Evolutionary conservation across 2,329 filamentous ascomycete genomes (phyloP).

Genomic region (Xenoacremonium recifei): DNA sequence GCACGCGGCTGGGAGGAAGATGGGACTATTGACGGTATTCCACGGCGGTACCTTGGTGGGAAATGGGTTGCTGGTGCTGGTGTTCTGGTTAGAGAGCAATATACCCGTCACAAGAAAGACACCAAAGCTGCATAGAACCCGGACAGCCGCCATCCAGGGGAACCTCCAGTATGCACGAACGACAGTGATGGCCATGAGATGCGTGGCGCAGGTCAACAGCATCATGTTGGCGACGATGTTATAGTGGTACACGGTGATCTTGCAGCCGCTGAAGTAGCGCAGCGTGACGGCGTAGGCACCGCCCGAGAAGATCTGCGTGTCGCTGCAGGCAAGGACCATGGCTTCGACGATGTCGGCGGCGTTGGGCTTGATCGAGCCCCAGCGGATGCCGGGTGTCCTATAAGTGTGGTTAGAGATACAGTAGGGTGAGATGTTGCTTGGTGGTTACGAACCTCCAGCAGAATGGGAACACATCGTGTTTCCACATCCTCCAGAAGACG

Average conservation of each 20-base stretch:
- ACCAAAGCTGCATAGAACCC: conserved; percentile 8
- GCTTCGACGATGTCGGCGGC: conserved; percentile 8
- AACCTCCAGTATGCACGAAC: conserved; percentile 12
- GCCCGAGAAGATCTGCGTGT: conserved; percentile 11
- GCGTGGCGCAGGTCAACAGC: conserved; percentile 10
- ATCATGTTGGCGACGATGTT: conserved; percentile 12
- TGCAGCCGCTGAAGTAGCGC: conserved; percentile 5
- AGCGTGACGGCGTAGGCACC: conserved; percentile 10
- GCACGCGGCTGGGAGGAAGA: conserved; percentile 9
- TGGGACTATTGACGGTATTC: not conserved
- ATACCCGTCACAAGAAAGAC: conserved; percentile 9
- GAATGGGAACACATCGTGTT: too few relatives aligned
- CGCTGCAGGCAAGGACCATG: conserved; percentile 13
- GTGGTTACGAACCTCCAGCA: too few relatives aligned
- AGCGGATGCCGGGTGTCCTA: too few relatives aligned
- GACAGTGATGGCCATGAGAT: conserved; percentile 9
- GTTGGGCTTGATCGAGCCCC: conserved; percentile 5
- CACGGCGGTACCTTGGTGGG: conserved; percentile 3
- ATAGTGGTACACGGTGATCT: conserved; percentile 10
- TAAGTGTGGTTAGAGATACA: too few relatives aligned
- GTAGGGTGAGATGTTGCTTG: too few relatives aligned
- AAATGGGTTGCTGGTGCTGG: not conserved
- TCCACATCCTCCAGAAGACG: too few relatives aligned
- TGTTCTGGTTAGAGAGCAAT: conserved; percentile 9
- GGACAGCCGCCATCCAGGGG: conserved; percentile 3